Conservation (phyloP, 2,329 filamentous ascomycete species). For the Neobulgaria alba region DNA sequence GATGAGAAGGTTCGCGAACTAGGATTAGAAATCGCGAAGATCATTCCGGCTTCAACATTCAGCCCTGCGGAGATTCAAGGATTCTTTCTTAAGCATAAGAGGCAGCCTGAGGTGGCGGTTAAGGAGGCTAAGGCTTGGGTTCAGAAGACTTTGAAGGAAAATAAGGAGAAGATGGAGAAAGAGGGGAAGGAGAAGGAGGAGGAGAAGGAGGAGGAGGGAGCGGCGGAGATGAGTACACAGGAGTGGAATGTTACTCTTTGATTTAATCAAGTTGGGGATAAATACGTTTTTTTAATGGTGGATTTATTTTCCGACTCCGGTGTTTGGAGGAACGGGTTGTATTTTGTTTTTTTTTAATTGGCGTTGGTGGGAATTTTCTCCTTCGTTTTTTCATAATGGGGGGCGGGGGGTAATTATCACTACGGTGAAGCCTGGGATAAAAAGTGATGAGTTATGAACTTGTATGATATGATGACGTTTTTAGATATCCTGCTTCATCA, state of each 20-base stretch:
- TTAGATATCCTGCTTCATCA: no score
- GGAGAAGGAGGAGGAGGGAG: constrained; percentile 16
- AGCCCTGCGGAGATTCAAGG: constrained; percentile 58
- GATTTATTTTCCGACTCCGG: background rate
- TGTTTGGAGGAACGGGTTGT: background rate
- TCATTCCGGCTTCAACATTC: constrained; percentile 43
- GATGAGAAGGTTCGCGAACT: constrained; percentile 30
- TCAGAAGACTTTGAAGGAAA: constrained; percentile 40
- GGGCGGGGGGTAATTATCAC: no score
- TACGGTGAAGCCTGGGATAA: no score
- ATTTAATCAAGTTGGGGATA: no score
- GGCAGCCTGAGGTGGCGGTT: constrained; percentile 45
- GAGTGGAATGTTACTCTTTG: background rate
- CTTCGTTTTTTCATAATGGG: no score
- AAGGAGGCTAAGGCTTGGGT: constrained; percentile 47
- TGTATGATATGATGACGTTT: no score
- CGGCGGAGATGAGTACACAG: constrained; percentile 24
- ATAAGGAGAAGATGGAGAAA: constrained; percentile 27
- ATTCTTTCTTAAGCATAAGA: constrained; percentile 55
- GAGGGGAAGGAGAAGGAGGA: constrained; percentile 21
- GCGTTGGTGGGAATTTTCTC: no score
- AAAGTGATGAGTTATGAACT: no score
- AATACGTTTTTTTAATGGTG: background rate
- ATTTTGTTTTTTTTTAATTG: no score
- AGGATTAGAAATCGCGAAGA: constrained; percentile 41